A percentile compares a stretch with the other conserved stretches of the same genome.
These are phyloP conservation scores for Umbelopsis vinacea DNA, from an alignment of 192 early-diverging fungal genomes.

Conservation along the genomic window DNA sequence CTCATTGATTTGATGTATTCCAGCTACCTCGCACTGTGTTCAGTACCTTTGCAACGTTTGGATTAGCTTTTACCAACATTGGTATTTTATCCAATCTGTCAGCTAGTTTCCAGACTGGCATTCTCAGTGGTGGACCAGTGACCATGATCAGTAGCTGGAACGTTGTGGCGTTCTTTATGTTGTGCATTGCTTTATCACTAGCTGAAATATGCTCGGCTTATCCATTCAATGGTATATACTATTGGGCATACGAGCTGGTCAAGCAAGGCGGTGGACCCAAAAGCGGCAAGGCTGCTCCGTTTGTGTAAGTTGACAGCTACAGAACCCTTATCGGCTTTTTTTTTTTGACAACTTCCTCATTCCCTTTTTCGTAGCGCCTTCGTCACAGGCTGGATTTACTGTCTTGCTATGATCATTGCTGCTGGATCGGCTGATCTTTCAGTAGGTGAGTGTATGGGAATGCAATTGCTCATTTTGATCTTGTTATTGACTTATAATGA, in stretches of 20 bases:
- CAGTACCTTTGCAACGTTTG: neutral
- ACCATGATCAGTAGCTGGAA: conserved; percentile 43
- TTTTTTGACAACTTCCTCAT: neutral
- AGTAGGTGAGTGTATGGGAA: conserved; percentile 27
- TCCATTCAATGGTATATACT: conserved; percentile 35
- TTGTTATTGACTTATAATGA: neutral
- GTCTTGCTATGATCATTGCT: conserved; percentile 33
- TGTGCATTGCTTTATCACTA: conserved; percentile 41
- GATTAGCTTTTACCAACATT: conserved; percentile 41
- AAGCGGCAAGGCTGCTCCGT: conserved; percentile 4
- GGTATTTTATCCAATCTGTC: conserved; percentile 41
- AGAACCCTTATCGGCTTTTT: neutral
- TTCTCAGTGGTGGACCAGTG: conserved; percentile 38
- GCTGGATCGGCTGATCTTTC: conserved; percentile 35
- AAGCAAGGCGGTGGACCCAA: neutral
- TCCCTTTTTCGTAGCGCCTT: conserved; percentile 32
- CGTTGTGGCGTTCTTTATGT: conserved; percentile 37
- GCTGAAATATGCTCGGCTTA: conserved; percentile 36
- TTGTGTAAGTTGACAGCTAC: conserved; percentile 23
- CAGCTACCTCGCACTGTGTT: neutral
- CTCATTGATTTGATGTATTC: neutral
- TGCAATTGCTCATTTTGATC: neutral
- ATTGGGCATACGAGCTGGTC: conserved; percentile 37
- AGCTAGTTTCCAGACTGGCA: conserved; percentile 38
- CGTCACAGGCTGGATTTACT: conserved; percentile 38